Conservation (phyloP, 768 basidiomycete genomes). For the Myochromella boudieri region DNA sequence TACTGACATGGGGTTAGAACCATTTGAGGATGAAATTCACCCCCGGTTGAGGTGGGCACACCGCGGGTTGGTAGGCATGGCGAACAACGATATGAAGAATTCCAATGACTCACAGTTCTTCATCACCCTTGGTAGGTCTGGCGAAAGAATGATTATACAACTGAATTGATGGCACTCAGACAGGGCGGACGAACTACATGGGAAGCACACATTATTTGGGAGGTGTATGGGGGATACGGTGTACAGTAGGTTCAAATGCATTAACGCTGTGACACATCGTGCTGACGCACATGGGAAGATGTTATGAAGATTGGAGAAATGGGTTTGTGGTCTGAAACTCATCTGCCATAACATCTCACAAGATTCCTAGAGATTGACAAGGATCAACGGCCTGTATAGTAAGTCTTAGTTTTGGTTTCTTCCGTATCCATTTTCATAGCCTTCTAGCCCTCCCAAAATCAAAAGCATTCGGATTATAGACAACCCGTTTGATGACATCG, state of each 20-base stretch:
- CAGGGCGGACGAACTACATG: slow-evolving; percentile 88
- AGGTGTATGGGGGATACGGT: slow-evolving; percentile 84
- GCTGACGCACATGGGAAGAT: slow-evolving; percentile 45
- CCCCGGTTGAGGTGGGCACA: slow-evolving; percentile 87
- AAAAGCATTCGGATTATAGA: slow-evolving; percentile 81
- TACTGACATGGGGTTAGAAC: slow-evolving; percentile 47
- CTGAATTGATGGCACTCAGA: slow-evolving; percentile 41
- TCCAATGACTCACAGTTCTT: slow-evolving; percentile 96
- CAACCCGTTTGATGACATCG: slow-evolving; percentile 94
- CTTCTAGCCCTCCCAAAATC: slow-evolving; percentile 84
- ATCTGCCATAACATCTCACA: slow-evolving; percentile 4
- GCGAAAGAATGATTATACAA: neutral
- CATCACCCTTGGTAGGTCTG: slow-evolving; percentile 76
- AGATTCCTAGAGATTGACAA: slow-evolving; percentile 60
- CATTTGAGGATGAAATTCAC: slow-evolving; percentile 93
- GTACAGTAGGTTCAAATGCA: slow-evolving; percentile 56
- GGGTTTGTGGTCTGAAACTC: slow-evolving; percentile 47
- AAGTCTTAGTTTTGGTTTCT: slow-evolving; percentile 23
- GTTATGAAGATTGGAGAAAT: slow-evolving; percentile 89
- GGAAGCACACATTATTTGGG: slow-evolving; percentile 96
- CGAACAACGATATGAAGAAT: slow-evolving; percentile 83
- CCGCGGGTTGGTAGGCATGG: slow-evolving; percentile 93
- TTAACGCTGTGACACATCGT: neutral
- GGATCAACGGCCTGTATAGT: slow-evolving; percentile 82
- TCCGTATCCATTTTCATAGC: neutral